Evolutionary conservation across 352 stramenopile species (phyloP), one percentile per base, ranked within the genome.

Genomic region (Aphanomyces invadans): DNA sequence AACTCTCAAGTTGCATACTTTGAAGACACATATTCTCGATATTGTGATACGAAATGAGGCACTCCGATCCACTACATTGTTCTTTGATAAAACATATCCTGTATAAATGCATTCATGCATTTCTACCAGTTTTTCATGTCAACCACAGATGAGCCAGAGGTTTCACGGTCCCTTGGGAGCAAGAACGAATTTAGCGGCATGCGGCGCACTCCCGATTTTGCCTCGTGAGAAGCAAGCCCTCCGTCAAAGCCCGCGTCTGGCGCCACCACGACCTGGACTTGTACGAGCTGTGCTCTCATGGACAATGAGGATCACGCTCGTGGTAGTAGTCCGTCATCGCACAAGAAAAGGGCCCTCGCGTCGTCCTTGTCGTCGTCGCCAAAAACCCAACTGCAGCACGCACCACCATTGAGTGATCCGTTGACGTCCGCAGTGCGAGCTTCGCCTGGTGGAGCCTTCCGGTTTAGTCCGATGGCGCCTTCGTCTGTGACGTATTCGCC

Each of bases 401-500:
- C n/a, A n/a, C n/a, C n/a, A n/a, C n/a, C n/a, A n/a, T n/a, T n/a
- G n/a, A 25, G 19, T 9, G 21, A 25, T 21, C 12, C 5, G 21
- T 25, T 52, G 9, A n/a, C 44, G 21, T 25, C 44, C 4, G 10
- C 21, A 25, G 44, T 52, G 44, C 12, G 44, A 4, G 44, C 44
- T 25, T 52, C 44, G n/a, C 25, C 49, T 11, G 36, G 36, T 42
- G 36, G 36, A 15, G 29, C 25, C 9, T 19, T 19, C 53, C 36
- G 15, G 53, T 42, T 26, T 36, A 62, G 53, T 46, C 53, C 53
- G 3, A 32, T 62, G 55, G 7, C 39, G n/a, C 38, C 60, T 26
- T 65, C 57, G 25, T 65, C 44, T 23, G 12, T 36, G 29, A 53
- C 57, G 12, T 67, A 67, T 44, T 67, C 60, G 25, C 60, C 60